phyloP scores from a whole-genome alignment of 805 yeast species.

The Millerozyma miso region DNA sequence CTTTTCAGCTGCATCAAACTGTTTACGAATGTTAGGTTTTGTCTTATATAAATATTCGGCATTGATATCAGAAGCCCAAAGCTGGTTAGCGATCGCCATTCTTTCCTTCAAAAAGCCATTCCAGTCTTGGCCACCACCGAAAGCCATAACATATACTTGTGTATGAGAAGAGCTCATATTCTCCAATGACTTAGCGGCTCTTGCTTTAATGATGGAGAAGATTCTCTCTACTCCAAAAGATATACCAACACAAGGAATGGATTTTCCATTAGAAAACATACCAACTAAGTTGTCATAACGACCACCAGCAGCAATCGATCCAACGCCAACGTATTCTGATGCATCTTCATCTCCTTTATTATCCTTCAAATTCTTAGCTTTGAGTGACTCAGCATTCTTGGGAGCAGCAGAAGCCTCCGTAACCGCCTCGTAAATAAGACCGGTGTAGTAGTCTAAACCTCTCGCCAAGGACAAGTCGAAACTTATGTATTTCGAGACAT shows the following conservation, averaged over 20 bases:
- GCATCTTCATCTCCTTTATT: conserved; percentile 77
- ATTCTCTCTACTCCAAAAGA: conserved; percentile 96
- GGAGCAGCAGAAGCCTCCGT: conserved; percentile 98
- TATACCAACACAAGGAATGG: conserved; percentile 95
- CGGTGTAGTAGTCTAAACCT: conserved; percentile 97
- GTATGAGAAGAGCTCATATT: conserved; percentile 80
- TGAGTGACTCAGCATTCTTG: conserved; percentile 63
- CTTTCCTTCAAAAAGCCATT: conserved; percentile 88
- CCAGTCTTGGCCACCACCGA: conserved; percentile 98
- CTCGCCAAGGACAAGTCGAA: conserved; percentile 95
- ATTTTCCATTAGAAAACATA: conserved; percentile 89
- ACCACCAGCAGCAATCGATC: conserved; percentile 98
- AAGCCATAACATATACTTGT: conserved; percentile 94
- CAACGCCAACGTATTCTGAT: conserved; percentile 94
- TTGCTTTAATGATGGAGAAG: conserved; percentile 81
- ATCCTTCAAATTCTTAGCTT: conserved; percentile 38
- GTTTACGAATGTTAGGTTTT: conserved; percentile 92
- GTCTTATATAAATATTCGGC: conserved; percentile 89
- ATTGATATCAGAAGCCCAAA: conserved; percentile 88
- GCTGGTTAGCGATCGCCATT: conserved; percentile 74
- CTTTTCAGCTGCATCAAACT: conserved; percentile 96
- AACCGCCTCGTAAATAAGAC: conserved; percentile 93
- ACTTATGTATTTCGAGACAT: conserved; percentile 60
- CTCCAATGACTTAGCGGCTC: conserved; percentile 55
- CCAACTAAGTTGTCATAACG: conserved; percentile 96